Percentiles rank a stretch among this genome's conserved stretches.
Evolutionary conservation across 1,284 basidiomycete species (phyloP).

Genomic region (Tremellales sp.): DNA sequence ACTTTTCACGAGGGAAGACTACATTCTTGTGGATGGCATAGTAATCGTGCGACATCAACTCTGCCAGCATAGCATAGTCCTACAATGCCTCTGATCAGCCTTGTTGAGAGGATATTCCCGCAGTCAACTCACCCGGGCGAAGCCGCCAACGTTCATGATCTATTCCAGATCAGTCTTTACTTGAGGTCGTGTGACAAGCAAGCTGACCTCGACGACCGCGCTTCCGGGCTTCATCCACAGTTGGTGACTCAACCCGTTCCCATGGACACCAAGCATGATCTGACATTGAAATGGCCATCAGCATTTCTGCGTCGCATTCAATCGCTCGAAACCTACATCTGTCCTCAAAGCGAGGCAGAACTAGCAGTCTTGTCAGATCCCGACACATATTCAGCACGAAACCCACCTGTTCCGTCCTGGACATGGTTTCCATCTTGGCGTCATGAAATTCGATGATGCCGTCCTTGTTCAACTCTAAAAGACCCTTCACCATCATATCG

Average conservation of each 20-base stretch:
- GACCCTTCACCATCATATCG: constrained; percentile 10
- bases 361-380: too few relatives aligned
- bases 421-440: constrained; percentile 20
- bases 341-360: too few relatives aligned
- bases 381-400: too few relatives aligned
- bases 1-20: constrained; percentile 18
- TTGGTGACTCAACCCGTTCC: constrained; percentile 22
- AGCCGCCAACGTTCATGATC: constrained; percentile 22
- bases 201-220: constrained; percentile 21
- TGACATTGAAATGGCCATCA: constrained; percentile 5
- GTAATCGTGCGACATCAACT: constrained; percentile 26
- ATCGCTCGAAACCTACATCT: too few relatives aligned
- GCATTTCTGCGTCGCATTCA: too few relatives aligned
- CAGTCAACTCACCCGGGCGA: constrained; percentile 22
- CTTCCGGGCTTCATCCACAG: constrained; percentile 23
- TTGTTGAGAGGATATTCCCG: too few relatives aligned
- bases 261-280: constrained; percentile 22
- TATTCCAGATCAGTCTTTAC: too few relatives aligned
- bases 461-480: constrained; percentile 17
- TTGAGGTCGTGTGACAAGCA: too few relatives aligned
- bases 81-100: constrained; percentile 2
- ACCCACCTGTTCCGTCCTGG: constrained; percentile 19
- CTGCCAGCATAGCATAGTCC: constrained; percentile 25
- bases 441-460: constrained; percentile 28
- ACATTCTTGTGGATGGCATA: constrained; percentile 25